Conservation (phyloP, 176 grass and related monocot species). For the Triticum urartu region DNA sequence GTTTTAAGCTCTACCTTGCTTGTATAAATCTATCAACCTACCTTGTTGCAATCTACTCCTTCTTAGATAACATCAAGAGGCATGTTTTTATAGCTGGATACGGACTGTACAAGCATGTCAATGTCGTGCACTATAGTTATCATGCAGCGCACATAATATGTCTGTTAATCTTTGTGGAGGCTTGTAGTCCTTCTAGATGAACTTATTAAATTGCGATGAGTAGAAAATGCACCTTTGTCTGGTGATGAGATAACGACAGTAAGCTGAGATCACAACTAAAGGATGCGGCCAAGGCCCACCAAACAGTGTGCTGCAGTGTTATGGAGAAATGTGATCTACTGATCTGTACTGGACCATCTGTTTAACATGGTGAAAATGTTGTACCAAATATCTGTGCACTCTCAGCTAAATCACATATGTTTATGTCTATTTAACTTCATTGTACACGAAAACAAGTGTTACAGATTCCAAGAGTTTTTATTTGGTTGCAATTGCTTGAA, state of each 20-base stretch:
- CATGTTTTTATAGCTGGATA: not conserved
- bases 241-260: conserved; percentile 6
- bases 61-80: conserved; percentile 28
- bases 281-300: too few relatives aligned
- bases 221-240: not conserved
- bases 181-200: not conserved
- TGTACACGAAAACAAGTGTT: not conserved
- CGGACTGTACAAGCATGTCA: not conserved
- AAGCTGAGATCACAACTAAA: not conserved
- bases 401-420: not conserved
- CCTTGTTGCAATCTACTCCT: conserved; percentile 3
- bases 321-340: not conserved
- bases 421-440: not conserved
- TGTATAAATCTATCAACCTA: not conserved
- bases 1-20: conserved; percentile 2
- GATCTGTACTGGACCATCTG: not conserved
- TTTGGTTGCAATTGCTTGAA: not conserved
- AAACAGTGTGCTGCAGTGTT: not conserved
- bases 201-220: not conserved
- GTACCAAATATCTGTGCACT: not conserved
- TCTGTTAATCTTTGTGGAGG: not conserved
- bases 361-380: conserved; percentile 10
- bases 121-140: conserved; percentile 8
- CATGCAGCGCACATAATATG: not conserved
- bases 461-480: not conserved